Evolutionary conservation across 768 basidiomycete genomes (phyloP).

Genomic region (Pleurotus pulmonarius): DNA sequence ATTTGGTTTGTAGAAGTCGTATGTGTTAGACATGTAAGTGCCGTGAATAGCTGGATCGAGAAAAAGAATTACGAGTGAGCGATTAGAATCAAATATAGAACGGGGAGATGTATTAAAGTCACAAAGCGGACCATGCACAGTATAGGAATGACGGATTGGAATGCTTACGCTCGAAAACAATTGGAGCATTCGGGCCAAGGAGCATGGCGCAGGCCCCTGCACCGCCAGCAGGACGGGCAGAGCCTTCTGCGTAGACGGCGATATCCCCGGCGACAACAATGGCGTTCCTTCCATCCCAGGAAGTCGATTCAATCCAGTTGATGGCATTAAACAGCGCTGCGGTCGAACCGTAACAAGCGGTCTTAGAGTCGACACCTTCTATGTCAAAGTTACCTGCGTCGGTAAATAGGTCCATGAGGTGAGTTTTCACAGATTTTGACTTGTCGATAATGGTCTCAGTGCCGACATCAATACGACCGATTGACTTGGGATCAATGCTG

Average conservation of each 20-base stretch:
- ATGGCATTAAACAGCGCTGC: slow-evolving; percentile 98
- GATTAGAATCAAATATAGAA: neutral
- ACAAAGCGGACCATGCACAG: slow-evolving; percentile 27
- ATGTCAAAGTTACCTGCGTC: slow-evolving; percentile 92
- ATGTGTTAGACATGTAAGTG: slow-evolving; percentile 95
- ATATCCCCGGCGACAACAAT: slow-evolving; percentile 97
- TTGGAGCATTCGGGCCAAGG: slow-evolving; percentile 92
- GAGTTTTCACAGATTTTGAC: slow-evolving; percentile 97
- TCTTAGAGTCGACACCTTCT: slow-evolving; percentile 98
- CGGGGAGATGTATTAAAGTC: neutral
- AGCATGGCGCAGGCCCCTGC: slow-evolving; percentile 94
- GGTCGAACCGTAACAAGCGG: slow-evolving; percentile 98
- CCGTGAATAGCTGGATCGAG: slow-evolving; percentile 79
- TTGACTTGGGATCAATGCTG: slow-evolving; percentile 92
- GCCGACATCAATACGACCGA: slow-evolving; percentile 96
- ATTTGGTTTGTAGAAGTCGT: slow-evolving; percentile 99
- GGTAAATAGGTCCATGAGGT: slow-evolving; percentile 97
- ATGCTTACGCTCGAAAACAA: slow-evolving; percentile 89
- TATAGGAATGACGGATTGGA: neutral
- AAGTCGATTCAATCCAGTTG: slow-evolving; percentile 95
- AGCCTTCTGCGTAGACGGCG: slow-evolving; percentile 97
- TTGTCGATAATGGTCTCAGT: slow-evolving; percentile 99
- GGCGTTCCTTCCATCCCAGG: slow-evolving; percentile 97
- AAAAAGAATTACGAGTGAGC: neutral
- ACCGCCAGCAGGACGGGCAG: slow-evolving; percentile 92